Evolutionary conservation across 805 yeast genomes (phyloP), one percentile per base, ranked within the genome.

Genomic region (Pichia thaimueangensis): DNA sequence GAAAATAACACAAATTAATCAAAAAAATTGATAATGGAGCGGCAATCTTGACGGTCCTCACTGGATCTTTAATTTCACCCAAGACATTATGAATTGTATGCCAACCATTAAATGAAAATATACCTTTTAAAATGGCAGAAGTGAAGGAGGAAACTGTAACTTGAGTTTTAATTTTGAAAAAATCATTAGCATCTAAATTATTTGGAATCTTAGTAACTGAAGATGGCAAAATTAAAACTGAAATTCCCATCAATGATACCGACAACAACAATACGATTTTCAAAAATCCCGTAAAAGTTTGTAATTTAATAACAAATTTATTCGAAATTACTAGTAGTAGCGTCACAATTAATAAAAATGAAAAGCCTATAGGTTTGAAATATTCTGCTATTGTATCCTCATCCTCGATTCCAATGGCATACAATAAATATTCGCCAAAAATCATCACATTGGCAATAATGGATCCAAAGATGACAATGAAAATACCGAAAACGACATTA

Each of bases 231-330:
- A 67, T 30, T n/a, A 76, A 47, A 4, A 75, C 79, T 51, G 77
- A 81, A 2, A 80, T 15, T 0, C 89, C 86, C 0, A 82, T 73
- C 5, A 70, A 38, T 3, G 77, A 66, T 69, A 83, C 74, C 1
- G 80, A 56, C 0, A 60, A 69, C 31, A 82, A 67, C 24, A 83
- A 60, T 3, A 64, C 55, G 36, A 84, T 55, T 56, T 84, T 84
- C 55, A 83, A 52, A 7, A 68, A 69, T 0, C 93, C 91, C 4
- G 82, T 58, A 11, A 74, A 46, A 51, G 82, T 82, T 54, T 82
- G 88, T 12, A 81, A 63, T 13, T 61, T 55, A 1, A 83, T 70
- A 0, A 89, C 89, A 48, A 70, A 70, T 43, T 63, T 72, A 2
- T 79, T 74, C 22, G 86, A 78, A 4, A 71, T 38, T 0, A 86